These are phyloP conservation scores for Daldinia caldariorum DNA, from an alignment of 495 filamentous ascomycete genomes.

Conservation along the genomic window DNA sequence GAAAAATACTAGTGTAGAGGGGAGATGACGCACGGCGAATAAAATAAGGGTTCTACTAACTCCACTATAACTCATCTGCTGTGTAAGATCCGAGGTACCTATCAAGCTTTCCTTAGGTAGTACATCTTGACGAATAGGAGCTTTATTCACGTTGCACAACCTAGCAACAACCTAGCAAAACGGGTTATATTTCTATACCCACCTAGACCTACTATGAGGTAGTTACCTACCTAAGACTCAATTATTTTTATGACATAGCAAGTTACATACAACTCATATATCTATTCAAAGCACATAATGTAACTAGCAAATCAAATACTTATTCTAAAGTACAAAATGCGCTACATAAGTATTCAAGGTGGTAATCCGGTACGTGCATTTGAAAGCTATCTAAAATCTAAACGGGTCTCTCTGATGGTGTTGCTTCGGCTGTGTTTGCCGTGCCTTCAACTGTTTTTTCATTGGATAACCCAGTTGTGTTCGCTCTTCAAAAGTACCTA, in stretches of 20 bases:
- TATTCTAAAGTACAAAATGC: too few species aligned
- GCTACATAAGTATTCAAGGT: too few species aligned
- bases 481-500: background rate
- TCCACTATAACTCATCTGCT: slow-evolving; percentile 9
- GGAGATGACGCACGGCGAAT: background rate
- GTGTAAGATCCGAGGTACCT: background rate
- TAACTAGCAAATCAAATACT: too few species aligned
- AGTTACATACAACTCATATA: background rate
- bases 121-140: background rate
- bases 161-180: background rate
- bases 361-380: background rate
- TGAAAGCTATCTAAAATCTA: background rate
- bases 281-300: too few species aligned
- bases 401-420: too few species aligned
- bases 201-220: too few species aligned
- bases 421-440: background rate
- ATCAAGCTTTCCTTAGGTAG: background rate
- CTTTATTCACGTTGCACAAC: background rate
- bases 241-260: too few species aligned
- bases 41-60: background rate
- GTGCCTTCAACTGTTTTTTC: background rate
- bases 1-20: background rate
- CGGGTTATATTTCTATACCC: background rate
- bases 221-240: too few species aligned
- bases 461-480: background rate